Evolutionary conservation across 2,329 filamentous ascomycete species (phyloP), one percentile per base, ranked within the genome.

Genomic region (Mycocentrospora acerina): DNA sequence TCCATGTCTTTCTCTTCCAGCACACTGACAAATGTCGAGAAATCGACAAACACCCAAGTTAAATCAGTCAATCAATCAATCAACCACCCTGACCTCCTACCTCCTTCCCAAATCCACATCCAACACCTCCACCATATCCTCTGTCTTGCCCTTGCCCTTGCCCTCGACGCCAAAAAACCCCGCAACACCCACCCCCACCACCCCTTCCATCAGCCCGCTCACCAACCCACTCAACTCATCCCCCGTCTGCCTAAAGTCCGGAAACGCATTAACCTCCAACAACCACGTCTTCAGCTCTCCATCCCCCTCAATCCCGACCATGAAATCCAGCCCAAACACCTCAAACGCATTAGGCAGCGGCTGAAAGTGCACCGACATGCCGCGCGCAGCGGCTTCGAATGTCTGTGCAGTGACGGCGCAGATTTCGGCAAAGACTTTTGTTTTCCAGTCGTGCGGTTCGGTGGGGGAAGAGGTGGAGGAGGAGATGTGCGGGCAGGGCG

Each of bases 261-360:
- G 93, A 69, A 95, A 98, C 0, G 91, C 88, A 72, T 98, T 98
- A 22, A 95, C 80, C 72, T 98, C 93, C 40, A 98, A 72, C 58
- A 98, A 65, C 82, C 83, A 96, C 3, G 82, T 79, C 3, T 59
- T 75, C 28, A 66, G 14, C 2, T 40, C 37, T 0, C 81, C 83
- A 7, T 64, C 57, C 0, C 63, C 75, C 57, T 64, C 62, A 3
- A 61, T 29, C 0, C 56, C 48, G 8, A 96, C 83, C 57, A 98
- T 67, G 62, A 93, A 98, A 64, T 98, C 93, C 28, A 97, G 68
- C 0, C 93, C 93, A 64, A 87, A 98, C 7, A 94, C 74, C 72
- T 98, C 93, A 62, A 97, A 97, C 0, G 85, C 88, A 64, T 94
- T 91, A 1, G 84, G 82, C 32, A 95, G 65, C 12, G 90, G 82